Percentiles rank a stretch among this genome's conserved stretches.
These are phyloP conservation scores for Skeletonema menzelii DNA, from an alignment of 108 stramenopile species.

Conservation along the genomic window DNA sequence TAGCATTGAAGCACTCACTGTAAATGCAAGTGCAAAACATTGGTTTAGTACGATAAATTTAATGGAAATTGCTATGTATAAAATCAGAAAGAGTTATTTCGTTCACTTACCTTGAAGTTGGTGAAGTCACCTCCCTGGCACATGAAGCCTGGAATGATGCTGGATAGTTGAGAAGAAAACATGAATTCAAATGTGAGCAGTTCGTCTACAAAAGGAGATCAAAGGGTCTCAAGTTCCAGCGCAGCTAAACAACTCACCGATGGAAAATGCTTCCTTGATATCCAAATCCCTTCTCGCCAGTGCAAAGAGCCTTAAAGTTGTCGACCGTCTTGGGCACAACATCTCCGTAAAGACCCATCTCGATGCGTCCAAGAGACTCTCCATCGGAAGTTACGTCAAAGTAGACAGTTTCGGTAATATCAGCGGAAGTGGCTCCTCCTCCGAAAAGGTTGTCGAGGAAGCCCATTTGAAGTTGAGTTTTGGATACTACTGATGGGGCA, in stretches of 20 bases:
- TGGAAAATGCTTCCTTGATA: constrained; percentile 89
- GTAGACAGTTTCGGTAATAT: constrained; percentile 89
- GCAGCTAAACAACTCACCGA: constrained; percentile 1
- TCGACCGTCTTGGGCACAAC: constrained; percentile 90
- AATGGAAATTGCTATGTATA: too few relatives aligned
- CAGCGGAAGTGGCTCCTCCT: constrained; percentile 60
- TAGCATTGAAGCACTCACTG: too few relatives aligned
- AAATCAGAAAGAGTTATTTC: not conserved
- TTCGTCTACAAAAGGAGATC: not conserved
- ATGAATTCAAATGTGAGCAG: not conserved
- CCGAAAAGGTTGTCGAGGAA: constrained; percentile 43
- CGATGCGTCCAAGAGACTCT: constrained; percentile 71
- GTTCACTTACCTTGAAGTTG: constrained; percentile 61
- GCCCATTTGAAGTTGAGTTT: constrained; percentile 20
- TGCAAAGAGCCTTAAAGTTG: constrained; percentile 85
- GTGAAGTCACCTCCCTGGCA: constrained; percentile 96
- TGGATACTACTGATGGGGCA: not conserved
- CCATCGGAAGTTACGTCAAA: constrained; percentile 88
- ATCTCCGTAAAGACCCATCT: constrained; percentile 91
- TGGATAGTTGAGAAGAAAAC: not conserved
- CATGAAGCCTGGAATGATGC: constrained; percentile 87
- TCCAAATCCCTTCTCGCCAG: constrained; percentile 86
- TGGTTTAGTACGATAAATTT: not conserved
- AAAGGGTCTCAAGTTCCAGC: not conserved
- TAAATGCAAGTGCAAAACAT: too few relatives aligned